Percentiles rank a stretch among this genome's conserved stretches.
Evolutionary conservation across 257 asterid species (phyloP).

Genomic region (Solanum tarijense): DNA sequence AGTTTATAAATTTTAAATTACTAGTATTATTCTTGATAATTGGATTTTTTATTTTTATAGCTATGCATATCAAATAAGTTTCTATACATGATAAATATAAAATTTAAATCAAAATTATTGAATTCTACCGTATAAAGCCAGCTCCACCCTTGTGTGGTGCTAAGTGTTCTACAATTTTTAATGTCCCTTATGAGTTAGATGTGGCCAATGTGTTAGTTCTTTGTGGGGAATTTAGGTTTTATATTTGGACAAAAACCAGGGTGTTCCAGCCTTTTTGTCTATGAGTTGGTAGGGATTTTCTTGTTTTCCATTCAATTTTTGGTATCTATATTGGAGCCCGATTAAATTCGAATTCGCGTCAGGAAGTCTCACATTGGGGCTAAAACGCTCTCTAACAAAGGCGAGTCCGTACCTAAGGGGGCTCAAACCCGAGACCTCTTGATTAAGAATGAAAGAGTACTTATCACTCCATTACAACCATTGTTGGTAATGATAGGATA

Average conservation of each 20-base stretch:
- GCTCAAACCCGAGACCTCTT: fast-evolving
- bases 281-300: neutral
- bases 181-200: neutral
- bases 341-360: fast-evolving
- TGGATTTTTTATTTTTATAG: neutral
- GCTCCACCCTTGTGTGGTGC: neutral
- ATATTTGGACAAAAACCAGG: neutral
- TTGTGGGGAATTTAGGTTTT: neutral
- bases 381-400: too few relatives aligned
- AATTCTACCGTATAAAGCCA: neutral
- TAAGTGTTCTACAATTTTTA: neutral
- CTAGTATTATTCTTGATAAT: neutral
- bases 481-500: neutral
- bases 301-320: fast-evolving
- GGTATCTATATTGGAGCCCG: fast-evolving
- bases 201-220: neutral
- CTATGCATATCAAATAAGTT: neutral
- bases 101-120: neutral
- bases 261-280: neutral
- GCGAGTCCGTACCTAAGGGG: fast-evolving
- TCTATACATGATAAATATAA: neutral
- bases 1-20: neutral
- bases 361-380: fast-evolving
- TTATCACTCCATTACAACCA: too few relatives aligned
- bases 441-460: fast-evolving